Evolutionary conservation across 768 basidiomycete genomes (phyloP).

Genomic region (Xanthoconium stramineum): DNA sequence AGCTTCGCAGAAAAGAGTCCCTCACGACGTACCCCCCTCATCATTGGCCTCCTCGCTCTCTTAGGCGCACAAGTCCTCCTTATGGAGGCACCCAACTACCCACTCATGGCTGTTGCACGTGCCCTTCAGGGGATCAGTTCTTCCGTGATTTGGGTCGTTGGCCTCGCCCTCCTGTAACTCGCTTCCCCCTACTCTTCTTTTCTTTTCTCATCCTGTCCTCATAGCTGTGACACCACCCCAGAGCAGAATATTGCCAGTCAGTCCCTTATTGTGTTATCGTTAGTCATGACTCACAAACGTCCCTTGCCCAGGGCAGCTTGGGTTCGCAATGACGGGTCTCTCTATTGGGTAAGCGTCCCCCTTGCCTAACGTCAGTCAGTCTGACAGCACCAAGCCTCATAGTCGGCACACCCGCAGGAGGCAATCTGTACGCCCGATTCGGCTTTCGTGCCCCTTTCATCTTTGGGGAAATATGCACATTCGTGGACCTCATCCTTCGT

Average conservation of each 20-base stretch:
- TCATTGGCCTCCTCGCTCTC: slow-evolving; percentile 48
- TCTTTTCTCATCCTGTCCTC: slow-evolving; percentile 15
- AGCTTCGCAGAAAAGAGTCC: slow-evolving; percentile 51
- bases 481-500: slow-evolving; percentile 51
- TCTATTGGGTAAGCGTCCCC: slow-evolving; percentile 44
- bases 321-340: slow-evolving; percentile 56
- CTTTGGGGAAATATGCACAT: slow-evolving; percentile 44
- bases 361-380: not conserved
- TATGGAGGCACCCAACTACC: slow-evolving; percentile 58
- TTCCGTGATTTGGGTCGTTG: slow-evolving; percentile 61
- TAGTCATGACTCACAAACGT: not conserved
- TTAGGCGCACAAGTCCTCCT: slow-evolving; percentile 56
- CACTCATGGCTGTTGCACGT: slow-evolving; percentile 57
- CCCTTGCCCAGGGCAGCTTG: slow-evolving; percentile 47
- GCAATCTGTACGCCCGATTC: slow-evolving; percentile 48
- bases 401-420: slow-evolving; percentile 57
- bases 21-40: slow-evolving; percentile 45
- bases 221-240: slow-evolving; percentile 56
- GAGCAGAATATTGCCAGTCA: slow-evolving; percentile 45
- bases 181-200: not conserved
- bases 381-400: slow-evolving; percentile 37
- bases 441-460: slow-evolving; percentile 63
- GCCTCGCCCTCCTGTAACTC: slow-evolving; percentile 54
- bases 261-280: slow-evolving; percentile 15
- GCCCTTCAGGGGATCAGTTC: slow-evolving; percentile 59